phyloP scores from a whole-genome alignment of 768 basidiomycete genomes.

The Hericium alpestre region DNA sequence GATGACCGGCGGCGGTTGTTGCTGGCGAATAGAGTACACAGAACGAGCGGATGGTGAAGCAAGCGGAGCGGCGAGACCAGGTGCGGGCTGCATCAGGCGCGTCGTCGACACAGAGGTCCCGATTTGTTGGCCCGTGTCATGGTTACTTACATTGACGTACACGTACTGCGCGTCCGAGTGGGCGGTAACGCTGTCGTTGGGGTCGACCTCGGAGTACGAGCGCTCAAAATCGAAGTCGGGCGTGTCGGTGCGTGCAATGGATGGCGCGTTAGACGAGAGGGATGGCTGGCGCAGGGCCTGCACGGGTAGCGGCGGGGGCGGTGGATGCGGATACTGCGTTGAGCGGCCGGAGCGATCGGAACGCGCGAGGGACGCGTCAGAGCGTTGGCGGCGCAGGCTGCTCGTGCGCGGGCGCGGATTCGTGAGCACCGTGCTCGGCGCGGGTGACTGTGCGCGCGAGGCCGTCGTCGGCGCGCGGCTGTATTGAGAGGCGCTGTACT shows the following conservation, averaged over 20 bases:
- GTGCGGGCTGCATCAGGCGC: not conserved
- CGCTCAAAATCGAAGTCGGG: not conserved
- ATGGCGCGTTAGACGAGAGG: not conserved
- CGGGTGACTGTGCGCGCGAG: constrained; percentile 6
- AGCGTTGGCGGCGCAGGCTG: constrained; percentile 8
- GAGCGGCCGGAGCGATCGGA: constrained; percentile 7
- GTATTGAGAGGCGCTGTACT: not conserved
- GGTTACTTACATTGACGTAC: not conserved
- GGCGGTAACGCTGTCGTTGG: not conserved
- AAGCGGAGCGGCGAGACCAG: not conserved
- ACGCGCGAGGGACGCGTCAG: constrained; percentile 10
- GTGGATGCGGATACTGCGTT: not conserved
- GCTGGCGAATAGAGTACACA: not conserved
- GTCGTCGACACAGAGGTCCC: not conserved
- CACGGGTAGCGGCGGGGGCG: constrained; percentile 6
- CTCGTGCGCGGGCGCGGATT: constrained; percentile 7
- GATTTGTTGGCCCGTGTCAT: not conserved
- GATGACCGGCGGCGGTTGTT: not conserved
- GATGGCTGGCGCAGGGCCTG: not conserved
- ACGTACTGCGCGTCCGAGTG: constrained; percentile 9
- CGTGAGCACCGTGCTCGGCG: not conserved
- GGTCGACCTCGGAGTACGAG: not conserved
- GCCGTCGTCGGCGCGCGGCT: not conserved
- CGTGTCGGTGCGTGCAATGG: not conserved
- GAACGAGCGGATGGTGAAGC: not conserved